Conservation (phyloP, 176 grass and related monocot genomes). For the Puya raimondii region DNA sequence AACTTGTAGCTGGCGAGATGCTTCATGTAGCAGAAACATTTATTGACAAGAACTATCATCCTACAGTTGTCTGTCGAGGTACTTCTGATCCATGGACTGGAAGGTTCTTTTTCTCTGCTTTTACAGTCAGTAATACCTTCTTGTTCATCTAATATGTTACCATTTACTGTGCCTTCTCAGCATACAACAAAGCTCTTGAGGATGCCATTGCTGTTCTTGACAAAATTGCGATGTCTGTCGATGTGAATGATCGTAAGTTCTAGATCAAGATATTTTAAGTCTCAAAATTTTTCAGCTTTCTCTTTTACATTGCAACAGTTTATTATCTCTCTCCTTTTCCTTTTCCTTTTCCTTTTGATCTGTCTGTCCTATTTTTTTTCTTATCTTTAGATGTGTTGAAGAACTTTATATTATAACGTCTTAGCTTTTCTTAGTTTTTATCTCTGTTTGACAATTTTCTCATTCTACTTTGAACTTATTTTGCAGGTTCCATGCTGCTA, state of each 20-base stretch:
- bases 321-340: neutral
- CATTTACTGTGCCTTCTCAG: slow-evolving; percentile 12
- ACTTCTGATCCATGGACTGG: slow-evolving; percentile 6
- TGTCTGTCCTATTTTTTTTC: neutral
- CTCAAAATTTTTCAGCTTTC: neutral
- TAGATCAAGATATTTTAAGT: slow-evolving; percentile 4
- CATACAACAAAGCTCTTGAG: slow-evolving; percentile 86
- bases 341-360: slow-evolving; percentile 5
- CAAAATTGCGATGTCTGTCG: slow-evolving; percentile 86
- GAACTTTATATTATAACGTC: neutral
- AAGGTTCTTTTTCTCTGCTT: slow-evolving; percentile 19
- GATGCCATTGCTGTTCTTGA: slow-evolving; percentile 76
- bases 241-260: slow-evolving; percentile 92
- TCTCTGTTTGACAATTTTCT: neutral
- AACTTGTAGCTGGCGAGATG: slow-evolving; percentile 87
- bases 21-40: slow-evolving; percentile 90
- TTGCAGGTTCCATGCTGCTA: slow-evolving; percentile 50
- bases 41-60: slow-evolving; percentile 89
- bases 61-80: slow-evolving; percentile 95
- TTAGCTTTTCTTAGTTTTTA: neutral
- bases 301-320: neutral
- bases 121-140: slow-evolving; percentile 11
- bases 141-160: slow-evolving; percentile 8
- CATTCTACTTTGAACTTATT: neutral
- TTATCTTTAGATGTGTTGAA: slow-evolving; percentile 3